These are phyloP conservation scores for Neurospora intermedia DNA, from an alignment of 495 filamentous ascomycete genomes.

Conservation along the genomic window DNA sequence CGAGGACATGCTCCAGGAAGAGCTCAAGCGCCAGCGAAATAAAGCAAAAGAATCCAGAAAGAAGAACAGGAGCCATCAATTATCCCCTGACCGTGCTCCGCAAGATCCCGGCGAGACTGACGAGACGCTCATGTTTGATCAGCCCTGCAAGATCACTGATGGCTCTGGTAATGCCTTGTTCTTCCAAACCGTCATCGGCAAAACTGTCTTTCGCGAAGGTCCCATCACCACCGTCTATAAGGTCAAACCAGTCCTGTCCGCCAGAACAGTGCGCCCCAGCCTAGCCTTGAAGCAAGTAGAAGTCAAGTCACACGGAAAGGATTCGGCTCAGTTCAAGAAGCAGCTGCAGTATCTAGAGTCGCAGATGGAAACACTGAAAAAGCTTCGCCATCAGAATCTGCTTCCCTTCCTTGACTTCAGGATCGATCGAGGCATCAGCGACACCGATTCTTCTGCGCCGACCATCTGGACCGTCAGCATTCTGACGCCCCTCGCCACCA, in stretches of 20 bases:
- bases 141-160: slow-evolving; percentile 50
- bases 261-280: slow-evolving; percentile 40
- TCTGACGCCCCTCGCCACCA: slow-evolving; percentile 67
- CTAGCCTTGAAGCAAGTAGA: slow-evolving; percentile 62
- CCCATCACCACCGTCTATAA: slow-evolving; percentile 52
- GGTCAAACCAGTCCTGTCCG: slow-evolving; percentile 52
- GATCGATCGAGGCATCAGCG: slow-evolving; percentile 43
- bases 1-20: slow-evolving; percentile 65
- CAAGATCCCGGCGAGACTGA: slow-evolving; percentile 21
- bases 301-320: slow-evolving; percentile 45
- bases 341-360: slow-evolving; percentile 54
- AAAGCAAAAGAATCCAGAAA: slow-evolving; percentile 45
- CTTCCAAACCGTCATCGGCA: slow-evolving; percentile 57
- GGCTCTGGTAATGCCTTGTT: slow-evolving; percentile 41
- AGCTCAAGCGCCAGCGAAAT: slow-evolving; percentile 52
- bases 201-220: slow-evolving; percentile 45
- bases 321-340: slow-evolving; percentile 50
- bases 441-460: slow-evolving; percentile 23
- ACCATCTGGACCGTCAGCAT: slow-evolving; percentile 67
- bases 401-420: slow-evolving; percentile 72
- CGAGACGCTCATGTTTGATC: slow-evolving; percentile 54
- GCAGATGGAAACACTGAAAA: slow-evolving; percentile 61
- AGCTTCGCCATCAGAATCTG: slow-evolving; percentile 65
- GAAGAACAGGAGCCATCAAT: slow-evolving; percentile 26
- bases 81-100: slow-evolving; percentile 16